A percentile compares a stretch with the other conserved stretches of the same genome.
phyloP scores from a whole-genome alignment of 768 basidiomycete species.

The Rhizopogon vulgaris region DNA sequence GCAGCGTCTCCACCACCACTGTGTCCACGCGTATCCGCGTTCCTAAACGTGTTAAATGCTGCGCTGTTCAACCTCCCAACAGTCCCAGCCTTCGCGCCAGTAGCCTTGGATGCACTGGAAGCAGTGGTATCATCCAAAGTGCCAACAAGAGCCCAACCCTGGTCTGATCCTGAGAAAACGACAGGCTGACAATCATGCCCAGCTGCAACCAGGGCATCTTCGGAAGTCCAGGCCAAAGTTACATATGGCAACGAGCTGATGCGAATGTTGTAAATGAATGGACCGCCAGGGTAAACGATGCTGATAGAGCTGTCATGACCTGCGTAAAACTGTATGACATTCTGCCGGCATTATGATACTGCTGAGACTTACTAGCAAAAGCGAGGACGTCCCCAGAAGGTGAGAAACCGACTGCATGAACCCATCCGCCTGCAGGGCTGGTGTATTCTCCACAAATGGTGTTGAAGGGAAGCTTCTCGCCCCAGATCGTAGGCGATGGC shows the following conservation, averaged over 20 bases:
- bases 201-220: slow-evolving; percentile 79
- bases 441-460: slow-evolving; percentile 93
- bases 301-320: slow-evolving; percentile 94
- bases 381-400: slow-evolving; percentile 93
- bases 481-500: slow-evolving; percentile 89
- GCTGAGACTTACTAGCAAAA: slow-evolving; percentile 69
- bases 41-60: slow-evolving; percentile 90
- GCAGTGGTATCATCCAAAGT: slow-evolving; percentile 77
- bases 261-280: slow-evolving; percentile 66
- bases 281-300: slow-evolving; percentile 84
- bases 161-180: slow-evolving; percentile 68
- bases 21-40: slow-evolving; percentile 75
- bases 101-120: slow-evolving; percentile 29
- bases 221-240: slow-evolving; percentile 81
- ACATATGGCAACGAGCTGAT: slow-evolving; percentile 76
- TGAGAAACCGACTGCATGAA: slow-evolving; percentile 92
- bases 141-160: slow-evolving; percentile 75
- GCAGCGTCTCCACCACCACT: slow-evolving; percentile 26
- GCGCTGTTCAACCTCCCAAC: slow-evolving; percentile 83
- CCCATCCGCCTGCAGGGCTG: slow-evolving; percentile 93
- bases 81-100: slow-evolving; percentile 37
- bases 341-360: not conserved
- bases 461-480: slow-evolving; percentile 96
- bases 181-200: slow-evolving; percentile 98
- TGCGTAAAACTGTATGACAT: slow-evolving; percentile 24